Percentiles rank a stretch among this genome's conserved stretches.
Conservation (phyloP, 2,329 filamentous ascomycete genomes). For the Beauveria sp. region DNA sequence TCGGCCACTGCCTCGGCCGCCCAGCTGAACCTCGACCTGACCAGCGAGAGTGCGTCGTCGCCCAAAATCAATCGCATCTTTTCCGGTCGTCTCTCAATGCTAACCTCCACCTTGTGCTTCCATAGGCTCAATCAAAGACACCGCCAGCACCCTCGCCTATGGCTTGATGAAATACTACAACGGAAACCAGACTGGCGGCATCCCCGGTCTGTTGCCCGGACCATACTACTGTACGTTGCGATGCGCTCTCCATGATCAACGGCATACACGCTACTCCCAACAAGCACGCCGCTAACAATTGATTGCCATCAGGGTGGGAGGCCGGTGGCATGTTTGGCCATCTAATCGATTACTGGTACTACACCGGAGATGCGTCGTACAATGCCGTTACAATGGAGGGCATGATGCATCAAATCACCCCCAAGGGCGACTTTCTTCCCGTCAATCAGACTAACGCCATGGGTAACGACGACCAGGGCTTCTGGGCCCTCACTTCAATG, state of each 20-base stretch:
- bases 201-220: conserved; percentile 48
- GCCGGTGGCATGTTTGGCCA: conserved; percentile 57
- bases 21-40: neutral
- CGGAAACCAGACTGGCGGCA: conserved; percentile 52
- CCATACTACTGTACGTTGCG: conserved; percentile 55
- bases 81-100: neutral
- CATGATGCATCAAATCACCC: conserved; percentile 47
- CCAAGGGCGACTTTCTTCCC: conserved; percentile 51
- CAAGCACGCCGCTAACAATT: conserved; percentile 13
- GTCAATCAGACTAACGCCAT: conserved; percentile 43
- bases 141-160: conserved; percentile 39
- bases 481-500: conserved; percentile 69
- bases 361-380: conserved; percentile 54
- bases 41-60: conserved; percentile 1
- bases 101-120: neutral
- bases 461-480: conserved; percentile 64
- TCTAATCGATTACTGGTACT: conserved; percentile 58
- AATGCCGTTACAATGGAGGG: conserved; percentile 45
- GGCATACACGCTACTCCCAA: conserved; percentile 12
- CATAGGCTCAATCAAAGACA: conserved; percentile 42
- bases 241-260: conserved; percentile 19
- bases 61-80: neutral
- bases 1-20: neutral
- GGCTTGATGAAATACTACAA: conserved; percentile 43
- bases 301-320: conserved; percentile 43